Percentiles rank a stretch among this genome's conserved stretches.
phyloP scores from a whole-genome alignment of 768 basidiomycete genomes.

The Macrocybe gigantea region DNA sequence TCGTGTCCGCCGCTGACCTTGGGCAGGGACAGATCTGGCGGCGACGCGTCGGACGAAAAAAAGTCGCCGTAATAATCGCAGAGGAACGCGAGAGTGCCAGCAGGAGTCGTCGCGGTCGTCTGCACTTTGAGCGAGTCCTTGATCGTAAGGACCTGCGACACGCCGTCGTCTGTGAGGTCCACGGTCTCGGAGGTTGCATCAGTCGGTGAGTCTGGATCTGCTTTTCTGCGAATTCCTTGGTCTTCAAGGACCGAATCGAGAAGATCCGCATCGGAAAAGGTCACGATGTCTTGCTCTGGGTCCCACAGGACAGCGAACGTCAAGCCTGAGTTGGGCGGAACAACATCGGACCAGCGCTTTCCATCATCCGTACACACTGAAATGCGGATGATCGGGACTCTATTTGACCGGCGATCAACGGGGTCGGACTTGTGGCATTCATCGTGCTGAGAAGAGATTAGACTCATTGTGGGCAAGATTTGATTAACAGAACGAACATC shows the following conservation, averaged over 20 bases:
- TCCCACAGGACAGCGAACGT: conserved; percentile 61
- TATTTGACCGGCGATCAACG: too few species aligned
- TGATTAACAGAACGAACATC: too few species aligned
- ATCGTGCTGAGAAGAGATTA: too few species aligned
- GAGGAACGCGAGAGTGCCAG: conserved; percentile 19
- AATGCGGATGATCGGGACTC: too few species aligned
- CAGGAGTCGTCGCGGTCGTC: too few species aligned
- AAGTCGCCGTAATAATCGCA: conserved; percentile 18
- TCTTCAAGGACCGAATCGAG: conserved; percentile 19
- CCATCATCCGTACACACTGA: conserved; percentile 1
- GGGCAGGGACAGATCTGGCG: neutral
- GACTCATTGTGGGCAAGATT: too few species aligned
- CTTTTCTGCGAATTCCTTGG: neutral
- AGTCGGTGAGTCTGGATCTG: conserved; percentile 12
- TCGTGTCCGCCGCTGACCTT: conserved; percentile 16
- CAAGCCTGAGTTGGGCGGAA: conserved; percentile 49
- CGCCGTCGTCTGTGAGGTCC: too few species aligned
- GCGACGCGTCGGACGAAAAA: conserved; percentile 7
- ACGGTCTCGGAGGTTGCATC: conserved; percentile 6
- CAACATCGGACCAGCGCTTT: conserved; percentile 50
- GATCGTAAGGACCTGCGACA: conserved; percentile 19
- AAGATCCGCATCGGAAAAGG: conserved; percentile 48
- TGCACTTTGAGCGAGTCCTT: conserved; percentile 8
- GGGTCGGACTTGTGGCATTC: too few species aligned
- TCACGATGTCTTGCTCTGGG: conserved; percentile 49